A percentile compares a stretch with the other conserved stretches of the same genome.
Conservation (phyloP, 2,329 filamentous ascomycete species). For the Aspergillus neoniger region DNA sequence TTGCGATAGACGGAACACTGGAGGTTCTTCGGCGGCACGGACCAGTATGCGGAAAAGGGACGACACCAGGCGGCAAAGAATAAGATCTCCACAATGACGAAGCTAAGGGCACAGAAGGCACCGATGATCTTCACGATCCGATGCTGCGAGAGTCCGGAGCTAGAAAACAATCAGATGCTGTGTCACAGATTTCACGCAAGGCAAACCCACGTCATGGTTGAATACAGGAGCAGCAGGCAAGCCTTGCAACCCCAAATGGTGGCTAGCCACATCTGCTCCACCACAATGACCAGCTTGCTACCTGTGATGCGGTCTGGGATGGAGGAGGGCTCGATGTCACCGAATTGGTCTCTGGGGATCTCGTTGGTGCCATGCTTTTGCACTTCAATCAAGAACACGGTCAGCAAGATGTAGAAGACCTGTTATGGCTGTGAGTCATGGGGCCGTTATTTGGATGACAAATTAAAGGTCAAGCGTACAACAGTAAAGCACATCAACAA, state of each 20-base stretch:
- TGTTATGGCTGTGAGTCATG: constrained; percentile 8
- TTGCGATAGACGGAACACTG: constrained; percentile 52
- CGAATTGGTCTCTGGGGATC: constrained; percentile 39
- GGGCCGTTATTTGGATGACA: background rate
- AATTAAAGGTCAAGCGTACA: background rate
- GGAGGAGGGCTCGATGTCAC: constrained; percentile 49
- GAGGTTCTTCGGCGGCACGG: constrained; percentile 46
- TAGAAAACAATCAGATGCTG: constrained; percentile 8
- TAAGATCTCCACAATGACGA: constrained; percentile 53
- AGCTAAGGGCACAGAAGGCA: constrained; percentile 48
- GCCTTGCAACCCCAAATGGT: constrained; percentile 57
- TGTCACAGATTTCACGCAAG: too few relatives aligned
- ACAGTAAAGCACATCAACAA: constrained; percentile 11
- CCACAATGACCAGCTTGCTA: constrained; percentile 57
- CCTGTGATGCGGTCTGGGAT: constrained; percentile 50
- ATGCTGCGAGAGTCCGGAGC: constrained; percentile 32
- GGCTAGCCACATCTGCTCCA: constrained; percentile 56
- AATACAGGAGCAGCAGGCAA: constrained; percentile 56
- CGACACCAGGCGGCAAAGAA: constrained; percentile 59
- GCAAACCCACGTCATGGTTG: constrained; percentile 51
- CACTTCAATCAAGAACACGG: constrained; percentile 48
- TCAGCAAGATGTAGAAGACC: constrained; percentile 45
- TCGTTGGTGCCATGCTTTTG: constrained; percentile 51
- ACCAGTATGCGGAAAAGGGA: constrained; percentile 56
- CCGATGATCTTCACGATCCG: constrained; percentile 47